Evolutionary conservation across 768 basidiomycete genomes (phyloP), one percentile per base, ranked within the genome.

Genomic region (Pseudohyphozyma bogoriensis): DNA sequence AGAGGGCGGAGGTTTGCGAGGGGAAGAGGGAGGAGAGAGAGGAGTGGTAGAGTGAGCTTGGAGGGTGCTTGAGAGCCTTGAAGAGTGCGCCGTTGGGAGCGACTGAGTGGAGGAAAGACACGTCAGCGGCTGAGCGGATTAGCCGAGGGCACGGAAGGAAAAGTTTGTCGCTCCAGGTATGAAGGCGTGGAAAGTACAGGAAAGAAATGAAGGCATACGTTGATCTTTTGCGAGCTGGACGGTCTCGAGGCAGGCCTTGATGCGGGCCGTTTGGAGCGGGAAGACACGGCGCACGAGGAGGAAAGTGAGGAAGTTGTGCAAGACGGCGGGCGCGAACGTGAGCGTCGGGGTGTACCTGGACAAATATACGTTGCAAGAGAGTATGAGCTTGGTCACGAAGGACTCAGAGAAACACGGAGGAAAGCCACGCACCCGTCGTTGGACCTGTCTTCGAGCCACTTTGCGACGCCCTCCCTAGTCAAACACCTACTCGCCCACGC

Each of bases 241-340:
- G 2, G 55, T 20, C 4, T 2, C 10, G 12, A 60, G 4, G 24
- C 36, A 49, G 9, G 22, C 52, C 24, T 60, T 22, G 59, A 54
- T 55, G 3, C 11, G 12, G 22, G 3, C 2, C 10, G 3, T 3
- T 9, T 26, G 22, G 0, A 4, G 3, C 22, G 53, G 37, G 26
- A 60, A 50, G 46, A 60, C 59, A 16, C 42, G 33, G 24, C 59
- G 59, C 2, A 31, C 11, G 47, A 55, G 37, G n/a, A 35, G 20
- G 59, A 60, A 60, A 15, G 31, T 32, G 28, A 59, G 42, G 32
- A 60, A 55, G 53, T 47, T 55, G 29, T 16, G 24, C 36, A 44
- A 29, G 31, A 55, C 15, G 12, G 4, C 26, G 10, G 58, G 58
- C 1, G 58, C 58, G 45, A 54, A 20, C 12, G 35, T 42, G 31